phyloP scores from a whole-genome alignment of 495 filamentous ascomycete genomes.

The Penicillium crystallinum region DNA sequence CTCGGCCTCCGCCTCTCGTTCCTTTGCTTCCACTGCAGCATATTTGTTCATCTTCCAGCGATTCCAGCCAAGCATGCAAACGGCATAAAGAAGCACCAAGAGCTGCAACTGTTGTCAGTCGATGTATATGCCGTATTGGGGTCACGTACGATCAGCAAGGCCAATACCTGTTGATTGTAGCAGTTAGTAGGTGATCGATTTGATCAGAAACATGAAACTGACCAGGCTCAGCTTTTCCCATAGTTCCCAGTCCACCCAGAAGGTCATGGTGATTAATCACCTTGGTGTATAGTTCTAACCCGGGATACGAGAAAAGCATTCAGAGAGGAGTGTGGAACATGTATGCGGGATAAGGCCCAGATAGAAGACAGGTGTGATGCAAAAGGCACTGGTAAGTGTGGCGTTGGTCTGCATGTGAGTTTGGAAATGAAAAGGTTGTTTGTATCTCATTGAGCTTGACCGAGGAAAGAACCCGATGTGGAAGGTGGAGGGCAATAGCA shows the following conservation, averaged over 20 bases:
- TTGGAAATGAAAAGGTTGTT: too few species aligned
- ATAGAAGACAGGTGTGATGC: background rate
- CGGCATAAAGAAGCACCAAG: slow-evolving; percentile 42
- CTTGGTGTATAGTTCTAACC: background rate
- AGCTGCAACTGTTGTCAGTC: slow-evolving; percentile 39
- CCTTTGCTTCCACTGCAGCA: slow-evolving; percentile 58
- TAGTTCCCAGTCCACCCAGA: slow-evolving; percentile 73
- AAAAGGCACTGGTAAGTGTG: too few species aligned
- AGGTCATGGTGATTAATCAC: slow-evolving; percentile 34
- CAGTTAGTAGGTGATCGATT: slow-evolving; percentile 12
- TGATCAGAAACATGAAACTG: slow-evolving; percentile 30
- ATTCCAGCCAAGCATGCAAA: slow-evolving; percentile 49
- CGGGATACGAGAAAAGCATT: background rate
- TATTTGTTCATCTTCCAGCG: slow-evolving; percentile 61
- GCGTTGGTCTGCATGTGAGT: too few species aligned
- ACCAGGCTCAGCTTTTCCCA: slow-evolving; percentile 95
- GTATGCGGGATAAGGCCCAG: background rate
- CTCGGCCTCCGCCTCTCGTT: slow-evolving; percentile 42
- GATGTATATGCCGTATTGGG: background rate
- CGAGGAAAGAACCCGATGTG: background rate
- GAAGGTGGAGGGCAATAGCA: background rate
- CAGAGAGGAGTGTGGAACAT: background rate
- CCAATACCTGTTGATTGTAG: slow-evolving; percentile 32
- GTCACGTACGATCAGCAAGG: slow-evolving; percentile 40
- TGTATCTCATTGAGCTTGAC: too few species aligned